Conservation (phyloP, 192 early-diverging fungal species). For the Entomortierella parvispora region DNA sequence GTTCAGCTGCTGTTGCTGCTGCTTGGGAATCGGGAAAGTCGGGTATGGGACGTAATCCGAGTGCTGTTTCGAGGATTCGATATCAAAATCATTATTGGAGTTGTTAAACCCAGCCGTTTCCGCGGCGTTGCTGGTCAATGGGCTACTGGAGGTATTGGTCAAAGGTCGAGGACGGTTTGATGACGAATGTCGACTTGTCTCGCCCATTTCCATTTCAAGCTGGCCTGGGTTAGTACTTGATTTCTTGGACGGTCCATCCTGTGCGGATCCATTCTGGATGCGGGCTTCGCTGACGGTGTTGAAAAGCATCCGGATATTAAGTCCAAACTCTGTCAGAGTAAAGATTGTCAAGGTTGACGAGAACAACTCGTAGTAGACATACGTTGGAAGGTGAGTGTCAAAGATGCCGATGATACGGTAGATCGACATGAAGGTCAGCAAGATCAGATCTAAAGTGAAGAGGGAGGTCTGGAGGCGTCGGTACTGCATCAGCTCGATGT, state of each 20-base stretch:
- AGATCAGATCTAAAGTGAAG: conserved; percentile 42
- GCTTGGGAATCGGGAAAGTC: not conserved
- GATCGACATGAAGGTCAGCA: conserved; percentile 51
- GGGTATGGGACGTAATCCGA: not conserved
- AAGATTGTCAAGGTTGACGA: conserved; percentile 52
- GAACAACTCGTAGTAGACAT: conserved; percentile 47
- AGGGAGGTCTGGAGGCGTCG: conserved; percentile 43
- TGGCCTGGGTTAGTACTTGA: no score
- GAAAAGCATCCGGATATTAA: conserved; percentile 49
- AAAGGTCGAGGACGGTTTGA: not conserved
- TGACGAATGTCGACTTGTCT: no score
- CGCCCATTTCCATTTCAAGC: no score
- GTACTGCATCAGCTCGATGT: conserved; percentile 40
- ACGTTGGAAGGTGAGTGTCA: conserved; percentile 31
- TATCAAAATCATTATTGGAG: not conserved
- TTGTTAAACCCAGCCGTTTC: not conserved
- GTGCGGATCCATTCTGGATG: no score
- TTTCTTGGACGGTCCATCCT: no score
- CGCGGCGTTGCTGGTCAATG: not conserved
- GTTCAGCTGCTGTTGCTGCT: no score
- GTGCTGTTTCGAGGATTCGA: not conserved
- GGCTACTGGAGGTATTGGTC: not conserved
- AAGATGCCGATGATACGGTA: conserved; percentile 46
- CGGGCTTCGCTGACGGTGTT: conserved; percentile 7
- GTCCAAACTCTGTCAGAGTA: conserved; percentile 50